Evolutionary conservation across 176 grass and related monocot genomes (phyloP).

Genomic region (Otatea glauca): DNA sequence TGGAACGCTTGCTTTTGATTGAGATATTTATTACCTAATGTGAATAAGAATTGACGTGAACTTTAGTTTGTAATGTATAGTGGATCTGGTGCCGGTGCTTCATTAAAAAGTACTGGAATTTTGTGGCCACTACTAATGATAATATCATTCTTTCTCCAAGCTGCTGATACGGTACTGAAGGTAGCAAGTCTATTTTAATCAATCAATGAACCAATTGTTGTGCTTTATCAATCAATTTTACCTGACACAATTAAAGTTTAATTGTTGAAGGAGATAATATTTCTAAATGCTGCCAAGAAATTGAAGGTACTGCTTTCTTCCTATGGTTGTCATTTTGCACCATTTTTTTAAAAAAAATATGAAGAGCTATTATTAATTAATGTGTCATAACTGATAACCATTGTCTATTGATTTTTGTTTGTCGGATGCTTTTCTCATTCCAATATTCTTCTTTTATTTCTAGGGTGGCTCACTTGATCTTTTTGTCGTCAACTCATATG

Average conservation of each 20-base stretch:
- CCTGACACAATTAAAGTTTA: constrained; percentile 51
- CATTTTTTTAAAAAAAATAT: not conserved
- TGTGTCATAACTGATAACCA: not conserved
- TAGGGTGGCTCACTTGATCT: constrained; percentile 94
- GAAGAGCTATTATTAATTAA: constrained; percentile 3
- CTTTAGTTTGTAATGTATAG: constrained; percentile 54
- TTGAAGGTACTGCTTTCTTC: constrained; percentile 69
- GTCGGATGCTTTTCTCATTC: constrained; percentile 30
- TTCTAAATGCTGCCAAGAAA: constrained; percentile 86
- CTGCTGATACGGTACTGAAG: constrained; percentile 92
- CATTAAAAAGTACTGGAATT: constrained; percentile 78
- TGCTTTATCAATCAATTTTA: constrained; percentile 33
- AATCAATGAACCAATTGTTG: constrained; percentile 6
- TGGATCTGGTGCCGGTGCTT: constrained; percentile 74
- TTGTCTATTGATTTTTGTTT: constrained; percentile 2
- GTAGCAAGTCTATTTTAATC: constrained; percentile 51
- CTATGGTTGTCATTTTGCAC: constrained; percentile 8
- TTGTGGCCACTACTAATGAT: constrained; percentile 95
- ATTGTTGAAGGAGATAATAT: constrained; percentile 90
- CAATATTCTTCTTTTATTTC: constrained; percentile 14
- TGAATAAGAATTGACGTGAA: constrained; percentile 15
- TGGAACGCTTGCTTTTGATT: constrained; percentile 26
- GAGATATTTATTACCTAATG: not conserved
- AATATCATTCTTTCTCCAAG: constrained; percentile 92
- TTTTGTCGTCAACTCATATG: constrained; percentile 97